Percentiles rank a stretch among this genome's conserved stretches.
Evolutionary conservation across 108 stramenopile species (phyloP).

Genomic region (Schizochytrium sp.): DNA sequence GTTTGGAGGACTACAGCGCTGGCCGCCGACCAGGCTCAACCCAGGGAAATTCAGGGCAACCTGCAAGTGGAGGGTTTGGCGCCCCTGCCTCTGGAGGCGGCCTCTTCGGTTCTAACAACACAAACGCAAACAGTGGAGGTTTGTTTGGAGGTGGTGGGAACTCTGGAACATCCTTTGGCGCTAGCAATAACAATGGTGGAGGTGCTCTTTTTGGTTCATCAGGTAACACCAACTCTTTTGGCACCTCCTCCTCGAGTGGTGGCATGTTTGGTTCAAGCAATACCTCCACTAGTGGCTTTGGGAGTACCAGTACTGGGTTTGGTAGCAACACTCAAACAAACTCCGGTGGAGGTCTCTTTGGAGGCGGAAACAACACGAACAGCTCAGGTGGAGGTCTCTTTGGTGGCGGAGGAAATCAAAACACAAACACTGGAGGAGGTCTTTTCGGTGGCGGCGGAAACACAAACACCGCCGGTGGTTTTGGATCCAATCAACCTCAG

Average conservation of each 20-base stretch:
- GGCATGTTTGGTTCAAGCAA: constrained; percentile 3
- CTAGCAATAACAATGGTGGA: constrained; percentile 12
- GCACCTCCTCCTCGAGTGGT: not conserved
- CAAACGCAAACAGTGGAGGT: not conserved
- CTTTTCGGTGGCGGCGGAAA: not conserved
- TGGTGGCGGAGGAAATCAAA: not conserved
- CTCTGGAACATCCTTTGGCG: not conserved
- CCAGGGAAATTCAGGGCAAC: not conserved
- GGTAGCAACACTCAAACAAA: not conserved
- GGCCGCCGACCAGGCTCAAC: constrained; percentile 71
- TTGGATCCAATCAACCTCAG: too few relatives aligned
- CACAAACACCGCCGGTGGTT: not conserved
- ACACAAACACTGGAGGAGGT: constrained; percentile 1
- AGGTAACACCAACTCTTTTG: not conserved
- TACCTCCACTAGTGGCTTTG: not conserved
- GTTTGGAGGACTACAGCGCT: constrained; percentile 86
- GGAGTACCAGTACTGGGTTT: not conserved
- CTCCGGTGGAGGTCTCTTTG: constrained; percentile 19
- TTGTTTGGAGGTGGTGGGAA: not conserved
- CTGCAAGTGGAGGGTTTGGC: constrained; percentile 70
- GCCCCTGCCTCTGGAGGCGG: constrained; percentile 40
- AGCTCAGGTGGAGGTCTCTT: not conserved
- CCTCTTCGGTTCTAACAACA: not conserved
- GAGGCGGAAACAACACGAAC: not conserved
- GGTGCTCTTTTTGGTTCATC: constrained; percentile 1